A percentile compares a stretch with the other conserved stretches of the same genome.
These are phyloP conservation scores for Turnera subulata DNA, from an alignment of 345 rosid species.

Conservation along the genomic window DNA sequence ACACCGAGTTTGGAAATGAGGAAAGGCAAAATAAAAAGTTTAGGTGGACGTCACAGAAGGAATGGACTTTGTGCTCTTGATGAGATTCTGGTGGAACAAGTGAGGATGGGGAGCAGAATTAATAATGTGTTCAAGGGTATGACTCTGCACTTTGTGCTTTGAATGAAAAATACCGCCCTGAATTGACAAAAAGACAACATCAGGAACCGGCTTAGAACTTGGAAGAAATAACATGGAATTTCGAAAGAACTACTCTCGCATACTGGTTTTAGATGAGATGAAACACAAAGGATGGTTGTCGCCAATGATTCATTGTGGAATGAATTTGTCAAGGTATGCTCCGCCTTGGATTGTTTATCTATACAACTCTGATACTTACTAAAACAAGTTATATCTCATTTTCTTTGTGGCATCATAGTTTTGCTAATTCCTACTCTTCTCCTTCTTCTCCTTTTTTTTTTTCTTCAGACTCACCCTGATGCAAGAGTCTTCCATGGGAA, in stretches of 20 bases:
- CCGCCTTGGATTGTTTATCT: background rate
- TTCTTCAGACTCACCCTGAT: background rate
- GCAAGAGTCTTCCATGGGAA: background rate
- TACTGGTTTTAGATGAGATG: background rate
- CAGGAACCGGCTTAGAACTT: background rate
- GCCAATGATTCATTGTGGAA: background rate
- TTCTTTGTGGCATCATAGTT: background rate
- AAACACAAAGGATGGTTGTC: background rate
- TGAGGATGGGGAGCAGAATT: background rate
- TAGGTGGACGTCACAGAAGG: background rate
- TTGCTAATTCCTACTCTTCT: background rate
- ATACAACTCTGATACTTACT: background rate
- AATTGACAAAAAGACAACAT: background rate
- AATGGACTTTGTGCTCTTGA: background rate
- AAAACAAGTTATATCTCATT: no score
- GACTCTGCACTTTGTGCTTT: background rate
- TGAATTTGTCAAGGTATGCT: background rate
- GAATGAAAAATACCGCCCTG: background rate
- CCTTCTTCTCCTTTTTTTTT: no score
- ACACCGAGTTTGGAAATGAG: background rate
- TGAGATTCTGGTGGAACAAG: background rate
- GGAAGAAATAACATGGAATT: background rate
- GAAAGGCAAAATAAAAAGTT: background rate
- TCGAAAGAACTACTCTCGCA: background rate
- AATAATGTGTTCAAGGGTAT: background rate